Percentiles rank a stretch among this genome's conserved stretches.
Conservation (phyloP, 306 rosid genomes). For the Glycyrrhiza uralensis region DNA sequence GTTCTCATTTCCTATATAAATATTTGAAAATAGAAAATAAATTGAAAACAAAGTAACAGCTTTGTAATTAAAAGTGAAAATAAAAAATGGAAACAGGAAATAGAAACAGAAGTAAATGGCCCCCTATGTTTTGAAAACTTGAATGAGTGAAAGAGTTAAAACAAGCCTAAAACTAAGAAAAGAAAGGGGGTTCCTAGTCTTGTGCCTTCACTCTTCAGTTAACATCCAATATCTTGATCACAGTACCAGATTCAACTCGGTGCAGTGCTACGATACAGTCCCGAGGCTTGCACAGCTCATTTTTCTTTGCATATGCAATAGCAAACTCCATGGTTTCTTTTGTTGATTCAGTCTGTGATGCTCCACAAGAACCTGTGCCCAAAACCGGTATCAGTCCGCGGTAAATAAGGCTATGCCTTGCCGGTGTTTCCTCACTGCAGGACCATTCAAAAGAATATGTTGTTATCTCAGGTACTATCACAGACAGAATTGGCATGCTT, state of each 20-base stretch:
- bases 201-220: not conserved
- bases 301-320: conserved; percentile 5
- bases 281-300: not conserved
- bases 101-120: no score
- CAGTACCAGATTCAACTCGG: not conserved
- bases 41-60: no score
- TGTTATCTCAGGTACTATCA: conserved; percentile 43
- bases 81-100: no score
- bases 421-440: conserved; percentile 11
- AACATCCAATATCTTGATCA: conserved; percentile 21
- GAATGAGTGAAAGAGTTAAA: not conserved
- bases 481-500: conserved; percentile 48
- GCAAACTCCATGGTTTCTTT: conserved; percentile 17
- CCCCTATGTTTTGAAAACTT: not conserved
- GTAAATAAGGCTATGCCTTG: conserved; percentile 27
- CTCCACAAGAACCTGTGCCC: not conserved
- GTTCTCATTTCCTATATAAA: no score
- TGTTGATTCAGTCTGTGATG: conserved; percentile 11
- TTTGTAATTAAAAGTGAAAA: no score
- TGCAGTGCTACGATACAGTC: conserved; percentile 13
- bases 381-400: conserved; percentile 13
- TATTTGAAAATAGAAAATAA: no score
- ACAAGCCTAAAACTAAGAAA: not conserved
- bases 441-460: conserved; percentile 48
- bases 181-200: not conserved